phyloP scores from a whole-genome alignment of 139 green algal genomes.

The Gonium pectorale region DNA sequence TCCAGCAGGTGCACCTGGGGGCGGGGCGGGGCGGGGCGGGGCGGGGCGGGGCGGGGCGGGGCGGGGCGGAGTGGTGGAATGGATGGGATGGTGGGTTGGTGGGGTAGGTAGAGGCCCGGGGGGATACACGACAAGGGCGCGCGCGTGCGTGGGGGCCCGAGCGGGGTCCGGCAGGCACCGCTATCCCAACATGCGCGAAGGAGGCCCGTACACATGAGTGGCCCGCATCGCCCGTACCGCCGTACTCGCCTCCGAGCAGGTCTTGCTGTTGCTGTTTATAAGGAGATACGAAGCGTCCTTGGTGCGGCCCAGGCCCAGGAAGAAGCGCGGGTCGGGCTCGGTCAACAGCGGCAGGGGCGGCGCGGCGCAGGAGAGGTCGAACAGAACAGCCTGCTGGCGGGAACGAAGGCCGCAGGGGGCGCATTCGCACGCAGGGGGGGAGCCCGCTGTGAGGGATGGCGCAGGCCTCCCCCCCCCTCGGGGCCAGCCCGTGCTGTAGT shows the following conservation, averaged over 20 bases:
- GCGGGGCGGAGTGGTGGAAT: background rate
- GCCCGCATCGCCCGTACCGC: background rate
- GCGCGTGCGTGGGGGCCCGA: no score
- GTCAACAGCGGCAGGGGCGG: conserved; percentile 47
- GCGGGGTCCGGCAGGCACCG: no score
- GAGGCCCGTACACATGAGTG: no score
- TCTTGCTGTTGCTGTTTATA: conserved; percentile 74
- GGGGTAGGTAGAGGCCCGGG: no score
- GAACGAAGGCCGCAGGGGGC: no score
- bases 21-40: background rate
- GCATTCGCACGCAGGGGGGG: no score
- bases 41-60: background rate
- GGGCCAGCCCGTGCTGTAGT: no score
- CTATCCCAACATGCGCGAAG: no score
- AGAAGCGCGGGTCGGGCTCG: conserved; percentile 65
- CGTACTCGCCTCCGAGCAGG: conserved; percentile 65
- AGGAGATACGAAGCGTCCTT: conserved; percentile 74
- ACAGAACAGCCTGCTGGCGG: conserved; percentile 13
- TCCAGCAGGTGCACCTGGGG: conserved; percentile 70
- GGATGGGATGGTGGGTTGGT: background rate
- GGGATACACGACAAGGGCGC: no score
- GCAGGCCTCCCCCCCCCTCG: no score
- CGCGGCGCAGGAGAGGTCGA: conserved; percentile 1
- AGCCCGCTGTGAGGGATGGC: no score
- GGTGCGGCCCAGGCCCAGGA: conserved; percentile 66